phyloP scores from a whole-genome alignment of 805 yeast genomes.

The Barnettozyma salicaria region DNA sequence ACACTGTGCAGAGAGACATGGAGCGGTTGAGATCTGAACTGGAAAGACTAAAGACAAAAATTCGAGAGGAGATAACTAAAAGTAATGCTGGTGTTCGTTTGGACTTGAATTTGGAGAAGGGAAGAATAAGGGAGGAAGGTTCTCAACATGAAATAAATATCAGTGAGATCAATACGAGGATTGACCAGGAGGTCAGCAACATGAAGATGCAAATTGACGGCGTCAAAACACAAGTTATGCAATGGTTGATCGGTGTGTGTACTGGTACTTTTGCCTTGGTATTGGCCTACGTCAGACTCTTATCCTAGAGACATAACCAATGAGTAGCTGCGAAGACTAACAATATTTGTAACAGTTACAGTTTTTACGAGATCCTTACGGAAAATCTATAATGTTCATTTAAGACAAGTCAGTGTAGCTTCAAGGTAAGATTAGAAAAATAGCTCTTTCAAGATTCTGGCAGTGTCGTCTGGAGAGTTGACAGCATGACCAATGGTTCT shows the following conservation, averaged over 20 bases:
- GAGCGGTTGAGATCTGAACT: conserved; percentile 79
- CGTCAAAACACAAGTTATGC: conserved; percentile 94
- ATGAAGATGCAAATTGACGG: conserved; percentile 93
- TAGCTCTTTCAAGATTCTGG: conserved; percentile 73
- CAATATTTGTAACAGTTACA: not conserved
- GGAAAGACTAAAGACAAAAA: conserved; percentile 76
- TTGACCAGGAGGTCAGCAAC: conserved; percentile 91
- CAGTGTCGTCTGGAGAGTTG: conserved; percentile 82
- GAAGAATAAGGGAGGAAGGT: conserved; percentile 89
- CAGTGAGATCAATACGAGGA: conserved; percentile 90
- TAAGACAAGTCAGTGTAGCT: not conserved
- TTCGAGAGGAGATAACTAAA: conserved; percentile 88
- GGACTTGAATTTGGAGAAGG: conserved; percentile 90
- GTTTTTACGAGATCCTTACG: no score
- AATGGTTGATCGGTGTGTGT: conserved; percentile 97
- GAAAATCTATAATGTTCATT: not conserved
- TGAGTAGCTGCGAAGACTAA: not conserved
- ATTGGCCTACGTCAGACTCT: conserved; percentile 81
- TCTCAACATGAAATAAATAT: conserved; percentile 89
- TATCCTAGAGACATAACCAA: conserved; percentile 38
- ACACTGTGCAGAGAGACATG: conserved; percentile 76
- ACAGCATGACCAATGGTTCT: conserved; percentile 98
- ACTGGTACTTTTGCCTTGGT: conserved; percentile 97
- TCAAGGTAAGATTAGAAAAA: conserved; percentile 34
- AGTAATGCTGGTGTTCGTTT: conserved; percentile 85